These are phyloP conservation scores for Tremella yokohamensis DNA, from an alignment of 768 basidiomycete genomes.

Conservation along the genomic window DNA sequence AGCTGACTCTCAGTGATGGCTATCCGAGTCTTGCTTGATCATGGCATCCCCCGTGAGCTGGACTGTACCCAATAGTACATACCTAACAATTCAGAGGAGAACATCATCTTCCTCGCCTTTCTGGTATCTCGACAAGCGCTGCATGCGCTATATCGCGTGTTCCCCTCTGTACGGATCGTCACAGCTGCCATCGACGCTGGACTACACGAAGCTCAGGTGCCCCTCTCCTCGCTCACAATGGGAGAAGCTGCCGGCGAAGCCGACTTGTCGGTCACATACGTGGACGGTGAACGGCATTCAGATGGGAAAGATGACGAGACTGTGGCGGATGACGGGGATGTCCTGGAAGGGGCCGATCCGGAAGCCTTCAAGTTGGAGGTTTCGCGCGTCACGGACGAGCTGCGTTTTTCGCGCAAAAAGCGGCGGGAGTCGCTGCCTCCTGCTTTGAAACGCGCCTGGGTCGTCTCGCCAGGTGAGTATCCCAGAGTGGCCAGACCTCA, in stretches of 20 bases:
- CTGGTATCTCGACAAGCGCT: conserved; percentile 81
- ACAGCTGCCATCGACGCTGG: conserved; percentile 77
- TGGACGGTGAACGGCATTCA: conserved; percentile 8
- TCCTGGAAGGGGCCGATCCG: conserved; percentile 57
- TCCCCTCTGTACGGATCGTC: conserved; percentile 78
- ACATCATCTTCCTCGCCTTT: conserved; percentile 84
- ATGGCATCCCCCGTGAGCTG: conserved; percentile 73
- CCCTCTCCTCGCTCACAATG: conserved; percentile 23
- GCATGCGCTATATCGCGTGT: conserved; percentile 71
- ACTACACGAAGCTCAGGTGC: conserved; percentile 59
- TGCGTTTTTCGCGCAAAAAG: conserved; percentile 30
- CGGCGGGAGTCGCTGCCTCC: conserved; percentile 48
- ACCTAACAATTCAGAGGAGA: conserved; percentile 14
- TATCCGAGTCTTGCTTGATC: conserved; percentile 85
- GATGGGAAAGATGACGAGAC: not conserved
- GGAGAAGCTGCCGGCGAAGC: conserved; percentile 43
- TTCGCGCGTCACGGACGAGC: conserved; percentile 23
- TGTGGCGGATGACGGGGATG: not conserved
- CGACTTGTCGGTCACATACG: conserved; percentile 31
- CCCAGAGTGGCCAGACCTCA: not conserved
- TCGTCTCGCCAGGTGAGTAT: conserved; percentile 43
- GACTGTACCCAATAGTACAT: not conserved
- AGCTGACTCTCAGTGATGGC: conserved; percentile 77
- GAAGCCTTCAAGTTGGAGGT: conserved; percentile 54
- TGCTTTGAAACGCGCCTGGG: conserved; percentile 45